Conservation (phyloP, 129 eudicot genomes). For the Ambrosia artemisiifolia region DNA sequence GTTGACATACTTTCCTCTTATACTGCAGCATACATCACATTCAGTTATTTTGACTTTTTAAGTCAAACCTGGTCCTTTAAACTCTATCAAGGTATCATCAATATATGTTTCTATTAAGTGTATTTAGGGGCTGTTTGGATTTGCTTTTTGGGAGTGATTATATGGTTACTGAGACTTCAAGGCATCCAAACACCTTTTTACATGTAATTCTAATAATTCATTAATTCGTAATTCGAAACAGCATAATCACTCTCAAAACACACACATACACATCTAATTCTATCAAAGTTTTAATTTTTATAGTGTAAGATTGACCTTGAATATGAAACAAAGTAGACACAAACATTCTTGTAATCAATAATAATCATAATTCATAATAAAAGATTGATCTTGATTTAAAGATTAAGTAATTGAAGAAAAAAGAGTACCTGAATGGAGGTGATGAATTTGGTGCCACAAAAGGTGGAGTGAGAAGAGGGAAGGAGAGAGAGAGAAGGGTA, state of each 20-base stretch:
- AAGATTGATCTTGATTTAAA: slow-evolving; percentile 1
- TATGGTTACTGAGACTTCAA: neutral
- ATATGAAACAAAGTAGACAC: neutral
- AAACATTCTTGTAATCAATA: neutral
- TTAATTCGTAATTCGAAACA: neutral
- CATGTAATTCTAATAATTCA: neutral
- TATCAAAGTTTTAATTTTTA: neutral
- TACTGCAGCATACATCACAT: slow-evolving; percentile 43
- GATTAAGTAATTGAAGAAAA: neutral
- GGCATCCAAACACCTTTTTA: neutral
- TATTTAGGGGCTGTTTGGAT: neutral
- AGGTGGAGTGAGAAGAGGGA: slow-evolving; percentile 76
- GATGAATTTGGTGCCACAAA: slow-evolving; percentile 63
- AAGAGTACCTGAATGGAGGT: slow-evolving; percentile 71
- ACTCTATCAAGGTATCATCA: neutral
- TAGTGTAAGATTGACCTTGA: slow-evolving; percentile 8
- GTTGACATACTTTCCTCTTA: slow-evolving; percentile 75
- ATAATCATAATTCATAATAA: neutral
- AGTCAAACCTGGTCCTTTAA: slow-evolving; percentile 24
- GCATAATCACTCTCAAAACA: neutral
- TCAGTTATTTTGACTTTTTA: slow-evolving; percentile 1
- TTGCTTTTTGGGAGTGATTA: neutral
- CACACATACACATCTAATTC: too few species aligned
- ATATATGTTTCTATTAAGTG: neutral
- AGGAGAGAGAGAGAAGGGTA: slow-evolving; percentile 58